phyloP scores from a whole-genome alignment of 805 yeast species.

The Barnettozyma sucrosica region DNA sequence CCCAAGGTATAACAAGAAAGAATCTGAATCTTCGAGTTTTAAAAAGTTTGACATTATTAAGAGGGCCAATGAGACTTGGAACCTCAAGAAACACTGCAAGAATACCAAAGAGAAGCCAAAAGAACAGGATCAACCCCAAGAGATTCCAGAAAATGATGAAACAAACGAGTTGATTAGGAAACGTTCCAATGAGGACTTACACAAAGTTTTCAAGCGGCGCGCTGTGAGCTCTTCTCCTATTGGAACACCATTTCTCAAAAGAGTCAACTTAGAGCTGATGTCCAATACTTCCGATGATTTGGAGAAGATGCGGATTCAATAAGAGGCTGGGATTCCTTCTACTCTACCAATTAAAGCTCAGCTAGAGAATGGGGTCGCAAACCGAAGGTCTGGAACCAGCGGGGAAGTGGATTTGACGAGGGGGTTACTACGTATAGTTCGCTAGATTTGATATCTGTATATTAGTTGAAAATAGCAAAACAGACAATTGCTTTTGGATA shows the following conservation, averaged over 20 bases:
- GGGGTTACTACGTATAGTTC: no score
- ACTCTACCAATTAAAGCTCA: no score
- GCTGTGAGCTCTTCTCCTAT: constrained; percentile 26
- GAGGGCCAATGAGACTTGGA: constrained; percentile 27
- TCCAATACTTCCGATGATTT: constrained; percentile 22
- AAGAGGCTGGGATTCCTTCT: not conserved
- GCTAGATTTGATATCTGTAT: no score
- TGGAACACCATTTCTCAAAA: constrained; percentile 14
- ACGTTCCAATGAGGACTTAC: constrained; percentile 13
- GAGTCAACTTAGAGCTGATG: constrained; percentile 19
- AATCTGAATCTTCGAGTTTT: not conserved
- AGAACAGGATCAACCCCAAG: not conserved
- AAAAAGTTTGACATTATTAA: constrained; percentile 25
- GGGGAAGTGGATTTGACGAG: no score
- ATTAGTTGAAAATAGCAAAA: no score
- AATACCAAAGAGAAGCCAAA: constrained; percentile 3
- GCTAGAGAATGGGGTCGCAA: no score
- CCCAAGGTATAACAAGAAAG: not conserved
- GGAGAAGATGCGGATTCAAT: constrained; percentile 21
- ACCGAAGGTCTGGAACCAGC: no score
- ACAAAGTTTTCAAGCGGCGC: constrained; percentile 18
- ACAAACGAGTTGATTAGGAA: constrained; percentile 13
- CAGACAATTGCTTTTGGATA: no score
- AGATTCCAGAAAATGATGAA: no score
- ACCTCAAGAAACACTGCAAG: constrained; percentile 15